Conservation (phyloP, 371 early-diverging fungal genomes). For the Mucor circinelloides region DNA sequence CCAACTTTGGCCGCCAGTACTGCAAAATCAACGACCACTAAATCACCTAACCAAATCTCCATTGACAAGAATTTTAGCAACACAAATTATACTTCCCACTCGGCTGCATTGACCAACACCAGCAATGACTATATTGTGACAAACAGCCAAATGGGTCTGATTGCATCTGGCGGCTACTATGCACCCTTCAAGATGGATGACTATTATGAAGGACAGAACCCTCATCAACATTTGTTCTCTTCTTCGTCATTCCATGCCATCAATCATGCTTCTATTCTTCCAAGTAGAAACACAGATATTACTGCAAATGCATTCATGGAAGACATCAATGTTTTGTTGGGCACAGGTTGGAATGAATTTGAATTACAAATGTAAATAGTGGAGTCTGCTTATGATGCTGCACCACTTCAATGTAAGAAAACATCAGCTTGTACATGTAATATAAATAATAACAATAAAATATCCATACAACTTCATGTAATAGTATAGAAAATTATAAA, state of each 20-base stretch:
- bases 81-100: not conserved
- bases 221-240: slow-evolving; percentile 20
- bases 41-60: not conserved
- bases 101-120: not conserved
- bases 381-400: too few relatives aligned
- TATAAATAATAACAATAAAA: too few relatives aligned
- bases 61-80: not conserved
- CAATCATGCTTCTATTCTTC: slow-evolving; percentile 13
- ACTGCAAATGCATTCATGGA: slow-evolving; percentile 16
- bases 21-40: not conserved
- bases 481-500: too few relatives aligned
- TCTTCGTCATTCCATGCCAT: slow-evolving; percentile 17
- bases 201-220: slow-evolving; percentile 10
- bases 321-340: slow-evolving; percentile 9
- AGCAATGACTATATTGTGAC: not conserved
- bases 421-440: too few relatives aligned
- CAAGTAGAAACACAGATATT: not conserved
- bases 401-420: too few relatives aligned
- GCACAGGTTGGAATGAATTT: slow-evolving; percentile 24
- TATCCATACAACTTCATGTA: too few relatives aligned
- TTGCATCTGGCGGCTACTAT: slow-evolving; percentile 1
- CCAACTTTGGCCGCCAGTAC: not conserved
- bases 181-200: not conserved
- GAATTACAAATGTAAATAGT: slow-evolving; percentile 14
- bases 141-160: not conserved